These are phyloP conservation scores for Cryphonectria radicalis DNA, from an alignment of 2,329 filamentous ascomycete species.

Conservation along the genomic window DNA sequence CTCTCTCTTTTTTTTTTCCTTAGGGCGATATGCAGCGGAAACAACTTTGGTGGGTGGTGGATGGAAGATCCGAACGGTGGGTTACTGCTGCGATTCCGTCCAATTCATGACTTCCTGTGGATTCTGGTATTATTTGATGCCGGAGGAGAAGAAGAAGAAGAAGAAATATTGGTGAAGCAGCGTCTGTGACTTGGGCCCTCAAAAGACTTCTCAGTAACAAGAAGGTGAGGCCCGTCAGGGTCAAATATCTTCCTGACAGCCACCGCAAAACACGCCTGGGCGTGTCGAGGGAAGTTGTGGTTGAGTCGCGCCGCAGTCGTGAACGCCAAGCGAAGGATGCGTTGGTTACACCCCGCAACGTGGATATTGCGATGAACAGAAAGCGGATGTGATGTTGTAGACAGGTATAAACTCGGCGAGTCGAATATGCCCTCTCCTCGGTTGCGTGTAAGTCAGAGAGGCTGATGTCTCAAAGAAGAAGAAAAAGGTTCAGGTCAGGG, in stretches of 20 bases:
- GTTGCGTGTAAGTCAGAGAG: constrained; percentile 18
- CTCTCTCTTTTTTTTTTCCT: background rate
- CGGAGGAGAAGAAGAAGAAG: background rate
- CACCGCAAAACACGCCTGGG: background rate
- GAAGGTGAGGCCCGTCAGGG: background rate
- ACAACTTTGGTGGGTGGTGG: background rate
- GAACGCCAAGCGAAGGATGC: background rate
- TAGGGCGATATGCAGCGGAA: background rate
- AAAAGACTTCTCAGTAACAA: background rate
- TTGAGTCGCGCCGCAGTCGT: constrained; percentile 11
- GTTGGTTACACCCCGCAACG: constrained; percentile 18
- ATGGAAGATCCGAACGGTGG: constrained; percentile 17
- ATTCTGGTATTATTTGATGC: background rate
- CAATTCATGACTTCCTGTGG: constrained; percentile 17
- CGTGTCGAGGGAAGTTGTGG: background rate
- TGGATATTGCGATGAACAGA: constrained; percentile 9
- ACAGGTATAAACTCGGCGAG: constrained; percentile 14
- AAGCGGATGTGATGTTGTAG: background rate
- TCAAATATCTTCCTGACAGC: background rate
- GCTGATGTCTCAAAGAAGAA: constrained; percentile 15
- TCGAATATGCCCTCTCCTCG: constrained; percentile 1
- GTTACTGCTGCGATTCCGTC: constrained; percentile 17
- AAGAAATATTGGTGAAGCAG: background rate
- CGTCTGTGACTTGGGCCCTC: background rate
- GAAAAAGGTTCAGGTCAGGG: background rate